A percentile compares a stretch with the other conserved stretches of the same genome.
These are phyloP conservation scores for Marasmius fiardii DNA, from an alignment of 1,284 basidiomycete species.

Conservation along the genomic window DNA sequence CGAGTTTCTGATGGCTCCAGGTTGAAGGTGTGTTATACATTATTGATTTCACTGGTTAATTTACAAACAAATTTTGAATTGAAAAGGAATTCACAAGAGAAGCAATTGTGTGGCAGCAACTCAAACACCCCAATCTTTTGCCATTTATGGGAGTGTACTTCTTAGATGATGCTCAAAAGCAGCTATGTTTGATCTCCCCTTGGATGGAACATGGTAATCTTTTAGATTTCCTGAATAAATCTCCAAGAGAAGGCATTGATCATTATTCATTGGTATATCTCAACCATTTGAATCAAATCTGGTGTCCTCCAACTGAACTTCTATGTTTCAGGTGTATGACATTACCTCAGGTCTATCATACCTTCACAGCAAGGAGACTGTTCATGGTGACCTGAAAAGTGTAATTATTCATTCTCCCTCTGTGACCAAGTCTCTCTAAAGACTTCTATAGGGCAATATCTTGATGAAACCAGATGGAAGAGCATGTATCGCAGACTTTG, in stretches of 20 bases:
- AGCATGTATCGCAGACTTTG: slow-evolving; percentile 34
- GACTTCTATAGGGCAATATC: neutral
- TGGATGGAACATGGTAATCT: slow-evolving; percentile 35
- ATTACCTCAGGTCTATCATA: slow-evolving; percentile 30
- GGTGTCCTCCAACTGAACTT: neutral
- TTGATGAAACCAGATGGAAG: slow-evolving; percentile 24
- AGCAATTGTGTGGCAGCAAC: slow-evolving; percentile 2
- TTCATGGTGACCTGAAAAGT: slow-evolving; percentile 37
- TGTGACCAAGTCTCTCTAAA: neutral
- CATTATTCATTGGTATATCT: slow-evolving; percentile 20
- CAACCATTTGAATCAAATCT: neutral
- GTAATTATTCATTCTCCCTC: slow-evolving; percentile 21
- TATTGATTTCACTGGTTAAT: too few relatives aligned
- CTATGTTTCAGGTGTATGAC: slow-evolving; percentile 19
- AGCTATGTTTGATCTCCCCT: slow-evolving; percentile 16
- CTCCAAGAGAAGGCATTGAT: slow-evolving; percentile 15
- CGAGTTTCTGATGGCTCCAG: slow-evolving; percentile 2
- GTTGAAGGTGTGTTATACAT: neutral
- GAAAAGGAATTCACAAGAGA: neutral
- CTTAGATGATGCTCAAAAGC: neutral
- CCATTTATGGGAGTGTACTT: slow-evolving; percentile 1
- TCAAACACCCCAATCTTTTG: neutral
- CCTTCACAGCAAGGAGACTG: slow-evolving; percentile 28
- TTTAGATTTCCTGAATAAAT: slow-evolving; percentile 19
- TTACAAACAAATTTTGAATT: too few relatives aligned